Conservation (phyloP, 768 basidiomycete species). For the Cystobasidium tubakii region DNA sequence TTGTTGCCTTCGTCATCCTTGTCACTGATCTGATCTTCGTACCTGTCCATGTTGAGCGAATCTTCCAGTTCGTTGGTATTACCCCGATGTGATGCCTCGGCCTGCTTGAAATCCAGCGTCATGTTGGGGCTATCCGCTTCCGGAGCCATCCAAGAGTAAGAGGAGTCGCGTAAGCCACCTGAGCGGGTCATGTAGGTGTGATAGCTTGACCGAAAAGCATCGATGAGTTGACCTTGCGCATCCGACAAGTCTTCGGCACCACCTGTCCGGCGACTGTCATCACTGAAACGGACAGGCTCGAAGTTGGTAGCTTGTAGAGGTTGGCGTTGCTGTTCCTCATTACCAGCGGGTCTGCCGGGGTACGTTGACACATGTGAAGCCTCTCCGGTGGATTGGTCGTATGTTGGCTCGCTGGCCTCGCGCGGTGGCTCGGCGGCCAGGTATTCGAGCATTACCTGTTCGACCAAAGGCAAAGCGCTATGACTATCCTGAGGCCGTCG, state of each 20-base stretch:
- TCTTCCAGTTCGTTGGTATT: neutral
- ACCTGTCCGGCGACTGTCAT: neutral
- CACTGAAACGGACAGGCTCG: conserved; percentile 18
- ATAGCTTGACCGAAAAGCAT: conserved; percentile 18
- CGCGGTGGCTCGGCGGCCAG: neutral
- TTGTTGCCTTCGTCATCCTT: neutral
- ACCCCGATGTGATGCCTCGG: neutral
- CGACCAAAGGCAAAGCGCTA: neutral
- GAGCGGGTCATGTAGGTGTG: conserved; percentile 11
- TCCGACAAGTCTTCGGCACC: conserved; percentile 11
- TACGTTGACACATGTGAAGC: neutral
- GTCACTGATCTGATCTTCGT: neutral
- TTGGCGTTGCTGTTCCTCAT: neutral
- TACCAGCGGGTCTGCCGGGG: neutral
- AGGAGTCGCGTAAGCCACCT: conserved; percentile 15
- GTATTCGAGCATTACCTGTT: neutral
- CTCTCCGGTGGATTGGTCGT: neutral
- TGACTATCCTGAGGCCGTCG: neutral
- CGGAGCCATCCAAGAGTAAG: conserved; percentile 30
- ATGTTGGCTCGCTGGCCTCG: neutral
- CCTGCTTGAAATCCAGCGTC: conserved; percentile 26
- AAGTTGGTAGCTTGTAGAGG: neutral
- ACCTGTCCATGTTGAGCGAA: neutral
- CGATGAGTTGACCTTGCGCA: conserved; percentile 18
- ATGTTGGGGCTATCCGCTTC: conserved; percentile 9